A percentile compares a stretch with the other conserved stretches of the same genome.
Conservation (phyloP, 768 basidiomycete genomes). For the Boletus fagicola region DNA sequence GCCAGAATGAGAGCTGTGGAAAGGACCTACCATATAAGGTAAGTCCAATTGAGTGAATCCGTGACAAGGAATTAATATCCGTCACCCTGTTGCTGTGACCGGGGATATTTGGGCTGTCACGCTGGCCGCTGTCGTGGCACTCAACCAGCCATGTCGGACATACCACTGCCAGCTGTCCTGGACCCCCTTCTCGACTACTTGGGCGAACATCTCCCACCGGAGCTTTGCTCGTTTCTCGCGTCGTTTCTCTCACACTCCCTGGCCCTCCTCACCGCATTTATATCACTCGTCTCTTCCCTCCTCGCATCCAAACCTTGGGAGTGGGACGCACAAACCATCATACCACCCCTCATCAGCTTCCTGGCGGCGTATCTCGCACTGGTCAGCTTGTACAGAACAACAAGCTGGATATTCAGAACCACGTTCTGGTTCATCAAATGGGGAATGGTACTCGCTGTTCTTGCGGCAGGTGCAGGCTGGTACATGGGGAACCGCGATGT, state of each 20-base stretch:
- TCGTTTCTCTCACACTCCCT: conserved; percentile 52
- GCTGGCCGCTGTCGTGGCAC: conserved; percentile 22
- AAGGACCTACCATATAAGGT: no score
- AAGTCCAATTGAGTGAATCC: not conserved
- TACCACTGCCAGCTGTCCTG: conserved; percentile 47
- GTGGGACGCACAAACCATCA: conserved; percentile 65
- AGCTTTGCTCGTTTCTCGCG: conserved; percentile 51
- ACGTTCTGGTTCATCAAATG: conserved; percentile 74
- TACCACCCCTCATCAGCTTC: conserved; percentile 74
- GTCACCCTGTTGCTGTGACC: conserved; percentile 17
- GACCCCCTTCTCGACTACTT: conserved; percentile 56
- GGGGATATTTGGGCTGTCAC: conserved; percentile 16
- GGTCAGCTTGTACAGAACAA: conserved; percentile 75
- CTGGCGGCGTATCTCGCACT: conserved; percentile 74
- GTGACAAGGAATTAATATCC: conserved; percentile 19
- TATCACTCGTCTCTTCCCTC: conserved; percentile 48
- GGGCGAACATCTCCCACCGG: conserved; percentile 51
- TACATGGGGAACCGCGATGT: conserved; percentile 43
- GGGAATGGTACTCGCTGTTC: conserved; percentile 56
- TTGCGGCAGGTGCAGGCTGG: conserved; percentile 58
- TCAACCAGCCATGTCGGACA: conserved; percentile 26
- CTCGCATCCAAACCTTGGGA: conserved; percentile 50
- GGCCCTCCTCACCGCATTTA: conserved; percentile 47
- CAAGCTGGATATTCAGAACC: conserved; percentile 68
- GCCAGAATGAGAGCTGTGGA: no score